Conservation (phyloP, 2,329 filamentous ascomycete species). For the Colletotrichum higginsianum region DNA sequence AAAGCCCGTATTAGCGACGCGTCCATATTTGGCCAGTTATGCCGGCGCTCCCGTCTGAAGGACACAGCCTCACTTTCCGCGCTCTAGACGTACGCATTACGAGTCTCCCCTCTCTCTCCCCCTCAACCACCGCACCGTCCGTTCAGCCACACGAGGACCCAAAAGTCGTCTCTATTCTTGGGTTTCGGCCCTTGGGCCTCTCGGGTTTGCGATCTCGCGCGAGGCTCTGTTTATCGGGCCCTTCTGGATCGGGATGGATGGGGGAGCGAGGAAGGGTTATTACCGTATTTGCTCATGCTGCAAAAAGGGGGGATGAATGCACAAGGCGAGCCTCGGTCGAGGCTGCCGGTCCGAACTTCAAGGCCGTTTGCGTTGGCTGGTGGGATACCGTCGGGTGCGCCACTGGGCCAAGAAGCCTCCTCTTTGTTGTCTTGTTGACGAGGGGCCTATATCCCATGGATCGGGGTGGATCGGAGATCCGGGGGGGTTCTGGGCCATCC, state of each 20-base stretch:
- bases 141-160: background rate
- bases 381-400: background rate
- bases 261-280: too few species aligned
- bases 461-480: slow-evolving; percentile 32
- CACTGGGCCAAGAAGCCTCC: background rate
- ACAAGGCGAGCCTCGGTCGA: too few species aligned
- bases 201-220: background rate
- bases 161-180: slow-evolving; percentile 16
- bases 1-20: background rate
- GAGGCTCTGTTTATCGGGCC: too few species aligned
- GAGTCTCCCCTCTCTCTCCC: background rate
- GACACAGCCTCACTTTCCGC: slow-evolving; percentile 13
- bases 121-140: background rate
- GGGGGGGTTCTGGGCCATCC: slow-evolving; percentile 12
- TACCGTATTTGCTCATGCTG: too few species aligned
- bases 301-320: too few species aligned
- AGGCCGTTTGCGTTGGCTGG: background rate
- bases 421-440: background rate
- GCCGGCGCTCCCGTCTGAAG: slow-evolving; percentile 15
- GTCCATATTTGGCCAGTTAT: background rate
- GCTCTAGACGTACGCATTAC: slow-evolving; percentile 14
- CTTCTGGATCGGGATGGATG: too few species aligned
- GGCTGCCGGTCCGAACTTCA: background rate
- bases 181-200: background rate
- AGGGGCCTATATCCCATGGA: background rate